Base-by-base conservation (phyloP, 139 green algal species). In the Tetraselmis striata region DNA sequence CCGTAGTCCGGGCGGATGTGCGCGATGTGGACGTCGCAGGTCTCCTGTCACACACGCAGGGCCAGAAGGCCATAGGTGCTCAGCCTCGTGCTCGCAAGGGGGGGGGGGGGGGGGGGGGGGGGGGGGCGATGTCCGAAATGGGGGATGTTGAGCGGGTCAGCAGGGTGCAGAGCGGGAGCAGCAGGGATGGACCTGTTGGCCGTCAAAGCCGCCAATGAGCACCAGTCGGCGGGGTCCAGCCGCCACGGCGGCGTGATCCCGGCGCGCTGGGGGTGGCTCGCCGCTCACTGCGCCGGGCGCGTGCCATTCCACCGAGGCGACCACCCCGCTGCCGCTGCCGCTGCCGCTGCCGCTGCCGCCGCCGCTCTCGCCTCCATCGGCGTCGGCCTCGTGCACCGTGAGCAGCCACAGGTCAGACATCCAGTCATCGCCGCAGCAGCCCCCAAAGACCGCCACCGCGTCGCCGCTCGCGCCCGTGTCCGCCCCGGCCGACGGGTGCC, bases 171-270 rank as follows among this genome's bases (percentile, higher is more conserved):
- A n/a, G n/a, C n/a, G n/a, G n/a, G n/a, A n/a, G n/a, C n/a, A n/a
- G n/a, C n/a, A n/a, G n/a, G n/a, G n/a, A n/a, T n/a, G n/a, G n/a
- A n/a, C n/a, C n/a, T n/a, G 23, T 59, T 32, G 31, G 11, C 84
- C 85, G 76, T 88, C 84, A 80, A 89, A 91, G 28, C 87, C 87
- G 26, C 87, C 87, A 29, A 86, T 32, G 1, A 89, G 80, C 24
- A 89, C 79, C 31, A 89, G 87, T 32, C 81, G 79, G 59, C 80
- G 79, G 24, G 84, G 81, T 23, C 85, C 86, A 1, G 45, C 82
- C 1, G 79, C 81, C 77, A 85, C 88, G 0, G 80, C 83, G 30
- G 85, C 87, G 31, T 84, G 74, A 76, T 86, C 85, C 0, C 81
- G 58, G 11, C 74, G 29, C 11, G 85, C 80, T 18, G 22, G 29